phyloP scores from a whole-genome alignment of 352 stramenopile genomes.

The Phytophthora pinifolia region DNA sequence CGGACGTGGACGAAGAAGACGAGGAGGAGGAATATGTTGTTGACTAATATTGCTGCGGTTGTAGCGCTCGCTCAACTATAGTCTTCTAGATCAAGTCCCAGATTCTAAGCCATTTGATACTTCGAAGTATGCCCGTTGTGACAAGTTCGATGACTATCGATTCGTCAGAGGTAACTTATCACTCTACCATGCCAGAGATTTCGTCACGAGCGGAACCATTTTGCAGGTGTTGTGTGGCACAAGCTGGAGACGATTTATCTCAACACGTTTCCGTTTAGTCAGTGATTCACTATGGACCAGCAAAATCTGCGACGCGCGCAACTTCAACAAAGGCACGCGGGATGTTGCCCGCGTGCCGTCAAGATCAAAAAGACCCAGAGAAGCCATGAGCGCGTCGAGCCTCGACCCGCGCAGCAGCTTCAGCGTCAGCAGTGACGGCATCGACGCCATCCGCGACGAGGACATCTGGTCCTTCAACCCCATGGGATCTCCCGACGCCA shows the following conservation, averaged over 20 bases:
- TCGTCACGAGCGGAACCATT: too few species aligned
- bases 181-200: too few species aligned
- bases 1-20: constrained; percentile 45
- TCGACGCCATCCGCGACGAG: background rate
- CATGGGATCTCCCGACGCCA: background rate
- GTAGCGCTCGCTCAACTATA: background rate
- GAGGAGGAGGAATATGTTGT: constrained; percentile 79
- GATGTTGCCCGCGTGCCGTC: background rate
- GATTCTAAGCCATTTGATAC: too few species aligned
- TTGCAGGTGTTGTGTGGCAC: too few species aligned
- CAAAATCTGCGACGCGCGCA: constrained; percentile 12
- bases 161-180: too few species aligned
- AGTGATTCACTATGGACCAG: constrained; percentile 8
- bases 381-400: background rate
- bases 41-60: constrained; percentile 38
- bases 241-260: too few species aligned
- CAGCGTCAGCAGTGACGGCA: background rate
- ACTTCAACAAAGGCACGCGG: background rate
- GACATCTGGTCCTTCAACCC: constrained; percentile 5
- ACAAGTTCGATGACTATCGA: too few species aligned
- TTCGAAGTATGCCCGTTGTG: too few species aligned
- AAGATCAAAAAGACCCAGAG: background rate
- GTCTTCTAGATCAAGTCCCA: too few species aligned
- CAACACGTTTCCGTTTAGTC: background rate
- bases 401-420: background rate